Conservation (phyloP, 352 stramenopile species). For the Pythium plurisporium region DNA sequence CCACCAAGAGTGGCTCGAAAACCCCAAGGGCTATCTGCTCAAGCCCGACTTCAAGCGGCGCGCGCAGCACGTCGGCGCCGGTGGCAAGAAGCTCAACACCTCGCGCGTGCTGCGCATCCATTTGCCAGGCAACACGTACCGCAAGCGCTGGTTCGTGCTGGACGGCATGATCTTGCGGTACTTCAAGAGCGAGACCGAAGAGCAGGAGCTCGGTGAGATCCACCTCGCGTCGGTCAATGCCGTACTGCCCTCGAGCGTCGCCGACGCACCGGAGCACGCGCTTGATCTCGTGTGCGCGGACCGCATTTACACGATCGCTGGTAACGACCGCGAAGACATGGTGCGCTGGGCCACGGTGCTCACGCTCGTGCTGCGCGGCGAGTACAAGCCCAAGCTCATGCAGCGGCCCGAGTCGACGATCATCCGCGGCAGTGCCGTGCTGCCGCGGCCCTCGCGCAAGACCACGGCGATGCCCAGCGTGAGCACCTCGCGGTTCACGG, state of each 20-base stretch:
- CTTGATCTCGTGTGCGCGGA: conserved; percentile 86
- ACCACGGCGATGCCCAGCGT: conserved; percentile 33
- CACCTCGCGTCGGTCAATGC: conserved; percentile 85
- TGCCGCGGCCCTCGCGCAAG: conserved; percentile 70
- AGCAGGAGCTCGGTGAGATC: conserved; percentile 85
- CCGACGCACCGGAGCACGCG: conserved; percentile 77
- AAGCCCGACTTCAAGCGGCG: conserved; percentile 89
- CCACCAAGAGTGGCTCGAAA: conserved; percentile 87
- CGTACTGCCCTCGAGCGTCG: conserved; percentile 84
- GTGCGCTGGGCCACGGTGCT: conserved; percentile 86
- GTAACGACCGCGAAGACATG: conserved; percentile 85
- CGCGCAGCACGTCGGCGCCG: conserved; percentile 76
- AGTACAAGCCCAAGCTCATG: conserved; percentile 90
- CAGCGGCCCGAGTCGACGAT: conserved; percentile 78
- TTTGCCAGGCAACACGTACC: conserved; percentile 74
- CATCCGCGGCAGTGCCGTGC: conserved; percentile 82
- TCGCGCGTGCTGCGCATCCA: conserved; percentile 74
- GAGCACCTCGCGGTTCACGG: conserved; percentile 61
- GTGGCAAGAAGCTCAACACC: conserved; percentile 83
- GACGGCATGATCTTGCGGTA: conserved; percentile 88
- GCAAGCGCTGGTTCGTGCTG: conserved; percentile 84
- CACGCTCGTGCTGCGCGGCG: conserved; percentile 77
- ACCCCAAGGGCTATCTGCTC: conserved; percentile 83
- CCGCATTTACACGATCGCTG: conserved; percentile 85
- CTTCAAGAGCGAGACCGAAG: conserved; percentile 84